phyloP scores from a whole-genome alignment of 192 early-diverging fungal species.

The Blastocladiella britannica region DNA sequence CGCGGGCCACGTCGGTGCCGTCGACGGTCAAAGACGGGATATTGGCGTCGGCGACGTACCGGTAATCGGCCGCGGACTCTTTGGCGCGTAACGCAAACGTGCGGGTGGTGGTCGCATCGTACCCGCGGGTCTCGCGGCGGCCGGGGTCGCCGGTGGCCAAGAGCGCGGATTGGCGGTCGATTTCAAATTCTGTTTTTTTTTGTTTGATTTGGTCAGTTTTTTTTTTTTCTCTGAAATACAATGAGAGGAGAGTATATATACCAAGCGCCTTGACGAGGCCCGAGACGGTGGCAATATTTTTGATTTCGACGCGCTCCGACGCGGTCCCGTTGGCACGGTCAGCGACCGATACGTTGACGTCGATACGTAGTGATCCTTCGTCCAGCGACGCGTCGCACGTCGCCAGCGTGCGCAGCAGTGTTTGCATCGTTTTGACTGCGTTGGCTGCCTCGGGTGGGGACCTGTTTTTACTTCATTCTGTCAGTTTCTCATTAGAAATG shows the following conservation, averaged over 20 bases:
- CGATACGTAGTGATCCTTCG: conserved; percentile 74
- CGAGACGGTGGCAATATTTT: conserved; percentile 58
- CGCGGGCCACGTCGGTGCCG: conserved; percentile 19
- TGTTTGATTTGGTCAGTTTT: too few relatives aligned
- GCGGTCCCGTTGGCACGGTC: conserved; percentile 20
- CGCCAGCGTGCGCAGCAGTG: conserved; percentile 41
- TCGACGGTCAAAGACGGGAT: conserved; percentile 24
- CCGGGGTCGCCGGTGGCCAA: conserved; percentile 31
- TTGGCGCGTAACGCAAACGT: conserved; percentile 58
- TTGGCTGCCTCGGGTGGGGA: conserved; percentile 50
- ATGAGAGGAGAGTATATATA: conserved; percentile 5
- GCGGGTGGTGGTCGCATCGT: conserved; percentile 31
- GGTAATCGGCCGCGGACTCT: conserved; percentile 70
- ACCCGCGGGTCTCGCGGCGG: conserved; percentile 60
- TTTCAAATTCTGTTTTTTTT: conserved; percentile 42
- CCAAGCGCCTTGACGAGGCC: conserved; percentile 44
- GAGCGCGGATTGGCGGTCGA: conserved; percentile 43
- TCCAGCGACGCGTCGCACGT: conserved; percentile 66
- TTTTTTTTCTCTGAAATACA: not conserved
- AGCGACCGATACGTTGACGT: conserved; percentile 81
- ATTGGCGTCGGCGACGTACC: conserved; percentile 75
- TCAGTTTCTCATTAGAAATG: conserved; percentile 1
- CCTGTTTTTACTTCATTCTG: conserved; percentile 5
- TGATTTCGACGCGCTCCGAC: conserved; percentile 51
- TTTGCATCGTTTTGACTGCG: conserved; percentile 57